Base-by-base conservation (phyloP, 139 green algal genomes). In the Chlorella sorokiniana region DNA sequence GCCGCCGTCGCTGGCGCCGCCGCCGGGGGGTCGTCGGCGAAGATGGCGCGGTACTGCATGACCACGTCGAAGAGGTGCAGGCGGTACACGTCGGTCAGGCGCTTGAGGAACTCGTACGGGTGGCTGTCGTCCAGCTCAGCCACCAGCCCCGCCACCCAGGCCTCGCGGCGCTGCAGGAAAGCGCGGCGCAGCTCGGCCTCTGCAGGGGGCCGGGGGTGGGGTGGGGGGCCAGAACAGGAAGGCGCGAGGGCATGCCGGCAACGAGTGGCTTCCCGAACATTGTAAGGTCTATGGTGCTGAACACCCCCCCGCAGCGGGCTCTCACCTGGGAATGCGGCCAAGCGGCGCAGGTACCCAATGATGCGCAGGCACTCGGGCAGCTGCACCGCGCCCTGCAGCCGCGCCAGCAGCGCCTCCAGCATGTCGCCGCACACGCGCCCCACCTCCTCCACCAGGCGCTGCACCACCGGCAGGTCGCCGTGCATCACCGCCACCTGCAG, bases 11-110 rank as follows among this genome's bases (percentile, higher is more conserved):
- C 84, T 63, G 1, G 45, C 38, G 10, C n/a, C 54, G 35, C 63
- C 29, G 63, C 29, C 1, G 29, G 9, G 14, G 41, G 7, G 45
- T 91, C 91, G 70, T 98, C 94, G n/a, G 91, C 89, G 81, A 99
- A 99, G 76, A 99, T 95, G 31, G 97, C 95, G 0, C 93, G 78
- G 89, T 98, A 99, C 91, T 99, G 96, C 94, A 98, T 99, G 40
- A 98, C 93, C 40, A 98, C 92, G 79, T 99, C 97, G 81, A 98
- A 99, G n/a, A 99, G 84, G 78, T 99, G 95, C 84, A 98, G 89
- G 52, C 97, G 91, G 83, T 98, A 94, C 80, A 94, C 86, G 82
- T 99, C 97, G 1, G 97, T 99, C 31, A 99, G 79, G 37, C 91
- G 88, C 90, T 98, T 98, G 2, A 99, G 76, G 45, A 86, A 95